Evolutionary conservation across 2,329 filamentous ascomycete genomes (phyloP).

Genomic region (Periconia macrospinosa): DNA sequence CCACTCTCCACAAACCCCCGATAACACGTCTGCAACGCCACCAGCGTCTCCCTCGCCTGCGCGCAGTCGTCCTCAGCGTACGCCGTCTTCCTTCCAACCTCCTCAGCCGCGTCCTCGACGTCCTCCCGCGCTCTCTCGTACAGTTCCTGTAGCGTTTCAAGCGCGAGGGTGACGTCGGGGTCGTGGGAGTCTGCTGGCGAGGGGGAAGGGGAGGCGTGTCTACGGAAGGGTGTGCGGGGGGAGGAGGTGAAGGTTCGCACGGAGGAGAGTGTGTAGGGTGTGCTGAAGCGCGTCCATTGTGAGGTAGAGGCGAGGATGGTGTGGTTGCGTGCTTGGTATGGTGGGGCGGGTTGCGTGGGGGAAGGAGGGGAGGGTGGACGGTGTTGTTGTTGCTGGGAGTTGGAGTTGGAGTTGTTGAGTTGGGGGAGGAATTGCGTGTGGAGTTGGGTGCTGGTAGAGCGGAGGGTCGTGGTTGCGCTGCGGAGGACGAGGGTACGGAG

Average conservation of each 20-base stretch:
- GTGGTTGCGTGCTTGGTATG: conserved; percentile 27
- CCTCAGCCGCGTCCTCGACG: conserved; percentile 56
- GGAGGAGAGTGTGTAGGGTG: conserved; percentile 31
- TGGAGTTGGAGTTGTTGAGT: conserved; percentile 16
- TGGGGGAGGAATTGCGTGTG: conserved; percentile 23
- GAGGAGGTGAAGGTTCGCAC: conserved; percentile 34
- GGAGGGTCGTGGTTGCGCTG: conserved; percentile 24
- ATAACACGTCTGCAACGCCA: conserved; percentile 53
- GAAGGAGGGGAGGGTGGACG: conserved; percentile 25
- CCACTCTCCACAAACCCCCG: conserved; percentile 44
- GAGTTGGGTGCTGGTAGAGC: conserved; percentile 20
- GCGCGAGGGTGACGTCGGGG: conserved; percentile 36
- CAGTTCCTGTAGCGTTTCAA: conserved; percentile 41
- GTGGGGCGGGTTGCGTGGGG: conserved; percentile 3
- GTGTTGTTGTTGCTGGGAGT: conserved; percentile 9
- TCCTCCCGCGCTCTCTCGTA: conserved; percentile 44
- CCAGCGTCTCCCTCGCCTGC: conserved; percentile 56
- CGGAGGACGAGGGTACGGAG: conserved; percentile 33
- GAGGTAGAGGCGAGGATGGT: conserved; percentile 25
- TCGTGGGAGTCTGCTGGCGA: conserved; percentile 22
- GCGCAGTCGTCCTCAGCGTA: conserved; percentile 59
- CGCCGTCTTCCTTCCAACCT: conserved; percentile 57
- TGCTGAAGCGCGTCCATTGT: conserved; percentile 39
- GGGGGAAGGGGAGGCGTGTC: conserved; percentile 4
- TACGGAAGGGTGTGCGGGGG: conserved; percentile 5